Percentiles rank a stretch among this genome's conserved stretches.
Evolutionary conservation across 345 rosid genomes (phyloP).

Genomic region (Linum trigynum): DNA sequence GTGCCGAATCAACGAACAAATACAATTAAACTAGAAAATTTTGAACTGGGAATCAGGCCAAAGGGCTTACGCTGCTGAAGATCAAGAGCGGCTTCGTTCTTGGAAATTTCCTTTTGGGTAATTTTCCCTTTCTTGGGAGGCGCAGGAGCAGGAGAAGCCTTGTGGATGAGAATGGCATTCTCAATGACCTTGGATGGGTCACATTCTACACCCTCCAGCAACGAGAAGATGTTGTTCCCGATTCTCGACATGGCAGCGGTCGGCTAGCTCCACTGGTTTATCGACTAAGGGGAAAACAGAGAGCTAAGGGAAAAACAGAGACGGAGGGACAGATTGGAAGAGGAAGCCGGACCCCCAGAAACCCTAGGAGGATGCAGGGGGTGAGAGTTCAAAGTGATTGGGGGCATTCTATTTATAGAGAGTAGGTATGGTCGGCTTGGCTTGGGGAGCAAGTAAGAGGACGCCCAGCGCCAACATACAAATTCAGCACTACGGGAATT

Average conservation of each 20-base stretch:
- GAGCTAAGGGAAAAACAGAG: not conserved
- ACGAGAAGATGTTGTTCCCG: not conserved
- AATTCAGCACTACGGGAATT: no score
- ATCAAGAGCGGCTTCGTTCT: not conserved
- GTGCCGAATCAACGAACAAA: no score
- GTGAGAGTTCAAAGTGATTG: not conserved
- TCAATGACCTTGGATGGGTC: not conserved
- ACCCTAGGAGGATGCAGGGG: not conserved
- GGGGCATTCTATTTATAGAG: not conserved
- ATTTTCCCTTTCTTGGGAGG: not conserved
- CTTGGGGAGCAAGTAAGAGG: not conserved
- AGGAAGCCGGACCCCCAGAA: not conserved
- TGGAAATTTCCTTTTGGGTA: no score
- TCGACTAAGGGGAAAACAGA: no score
- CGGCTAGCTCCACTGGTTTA: not conserved
- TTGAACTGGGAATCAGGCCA: no score
- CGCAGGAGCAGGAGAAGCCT: not conserved
- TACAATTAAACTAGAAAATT: no score
- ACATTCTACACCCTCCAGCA: slow-evolving; percentile 7
- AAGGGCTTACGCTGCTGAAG: not conserved
- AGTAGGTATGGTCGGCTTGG: not conserved
- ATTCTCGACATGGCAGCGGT: not conserved
- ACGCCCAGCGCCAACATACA: not conserved
- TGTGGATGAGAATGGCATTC: no score
- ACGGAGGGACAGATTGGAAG: not conserved